Conservation (phyloP, 257 asterid species). For the Salvia rosmarinus region DNA sequence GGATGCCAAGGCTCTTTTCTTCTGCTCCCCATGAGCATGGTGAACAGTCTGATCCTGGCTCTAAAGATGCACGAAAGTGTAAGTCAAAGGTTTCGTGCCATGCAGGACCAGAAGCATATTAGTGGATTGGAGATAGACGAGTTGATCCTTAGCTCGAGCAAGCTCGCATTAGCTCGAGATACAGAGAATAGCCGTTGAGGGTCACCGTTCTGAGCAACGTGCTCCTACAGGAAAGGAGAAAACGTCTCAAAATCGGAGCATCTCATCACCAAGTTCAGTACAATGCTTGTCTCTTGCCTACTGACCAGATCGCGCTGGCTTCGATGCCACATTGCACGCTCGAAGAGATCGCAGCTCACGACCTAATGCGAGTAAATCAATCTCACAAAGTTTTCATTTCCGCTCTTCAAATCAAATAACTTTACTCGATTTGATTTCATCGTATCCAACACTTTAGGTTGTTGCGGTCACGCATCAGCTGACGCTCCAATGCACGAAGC, state of each 20-base stretch:
- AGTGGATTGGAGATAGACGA: background rate
- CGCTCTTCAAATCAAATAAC: background rate
- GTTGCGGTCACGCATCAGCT: slow-evolving; percentile 16
- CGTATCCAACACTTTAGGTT: background rate
- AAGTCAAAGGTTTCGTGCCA: background rate
- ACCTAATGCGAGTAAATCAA: slow-evolving; percentile 23
- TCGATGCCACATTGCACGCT: background rate
- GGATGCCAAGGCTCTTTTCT: background rate
- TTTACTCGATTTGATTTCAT: background rate
- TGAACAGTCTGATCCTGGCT: background rate
- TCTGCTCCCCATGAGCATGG: background rate
- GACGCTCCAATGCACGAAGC: slow-evolving; percentile 4
- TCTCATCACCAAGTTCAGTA: slow-evolving; percentile 5
- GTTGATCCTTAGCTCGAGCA: background rate
- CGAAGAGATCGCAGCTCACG: slow-evolving; percentile 17
- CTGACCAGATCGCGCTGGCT: slow-evolving; percentile 10
- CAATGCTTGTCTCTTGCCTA: slow-evolving; percentile 16
- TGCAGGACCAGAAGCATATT: background rate
- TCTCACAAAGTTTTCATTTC: background rate
- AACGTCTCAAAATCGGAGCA: background rate
- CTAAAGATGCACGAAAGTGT: background rate
- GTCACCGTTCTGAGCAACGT: background rate
- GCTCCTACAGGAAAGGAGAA: no score
- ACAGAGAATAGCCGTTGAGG: background rate
- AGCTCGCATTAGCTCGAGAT: background rate